These are phyloP conservation scores for Gamarada debralockiae DNA, from an alignment of 495 filamentous ascomycete species.

Conservation along the genomic window DNA sequence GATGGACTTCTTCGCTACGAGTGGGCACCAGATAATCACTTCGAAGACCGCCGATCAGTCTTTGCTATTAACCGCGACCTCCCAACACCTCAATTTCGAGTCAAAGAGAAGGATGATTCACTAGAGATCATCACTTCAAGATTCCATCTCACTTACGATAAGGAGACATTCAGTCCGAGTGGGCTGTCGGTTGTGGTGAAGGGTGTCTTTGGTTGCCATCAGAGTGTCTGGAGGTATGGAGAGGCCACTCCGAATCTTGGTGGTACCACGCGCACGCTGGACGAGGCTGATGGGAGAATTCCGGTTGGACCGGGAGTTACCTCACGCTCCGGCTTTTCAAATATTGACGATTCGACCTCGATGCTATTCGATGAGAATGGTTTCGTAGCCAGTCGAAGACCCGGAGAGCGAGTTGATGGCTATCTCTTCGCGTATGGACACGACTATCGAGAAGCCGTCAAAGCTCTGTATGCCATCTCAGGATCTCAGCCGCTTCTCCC, in stretches of 20 bases:
- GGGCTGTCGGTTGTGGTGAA: slow-evolving; percentile 40
- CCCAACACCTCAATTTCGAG: slow-evolving; percentile 41
- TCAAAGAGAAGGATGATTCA: slow-evolving; percentile 31
- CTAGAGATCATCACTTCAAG: slow-evolving; percentile 47
- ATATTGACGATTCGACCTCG: slow-evolving; percentile 49
- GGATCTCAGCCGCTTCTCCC: slow-evolving; percentile 52
- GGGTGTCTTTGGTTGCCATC: slow-evolving; percentile 28
- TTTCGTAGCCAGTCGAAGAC: slow-evolving; percentile 37
- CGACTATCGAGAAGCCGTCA: slow-evolving; percentile 50
- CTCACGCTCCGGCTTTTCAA: slow-evolving; percentile 40
- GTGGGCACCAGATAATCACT: slow-evolving; percentile 50
- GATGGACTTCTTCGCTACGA: slow-evolving; percentile 51
- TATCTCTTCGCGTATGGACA: slow-evolving; percentile 55
- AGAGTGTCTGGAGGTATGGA: slow-evolving; percentile 44
- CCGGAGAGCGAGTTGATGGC: slow-evolving; percentile 43
- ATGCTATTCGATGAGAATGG: slow-evolving; percentile 53
- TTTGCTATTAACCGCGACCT: slow-evolving; percentile 49
- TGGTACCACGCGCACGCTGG: slow-evolving; percentile 52
- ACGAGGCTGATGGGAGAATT: slow-evolving; percentile 45
- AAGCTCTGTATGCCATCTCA: slow-evolving; percentile 50
- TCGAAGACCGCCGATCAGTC: slow-evolving; percentile 56
- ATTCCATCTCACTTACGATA: slow-evolving; percentile 51
- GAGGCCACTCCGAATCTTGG: slow-evolving; percentile 40
- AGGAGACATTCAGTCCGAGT: slow-evolving; percentile 39
- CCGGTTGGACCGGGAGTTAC: slow-evolving; percentile 44